Percentiles rank a stretch among this genome's conserved stretches.
Evolutionary conservation across 345 rosid genomes (phyloP).

Genomic region (Durio zibethinus): DNA sequence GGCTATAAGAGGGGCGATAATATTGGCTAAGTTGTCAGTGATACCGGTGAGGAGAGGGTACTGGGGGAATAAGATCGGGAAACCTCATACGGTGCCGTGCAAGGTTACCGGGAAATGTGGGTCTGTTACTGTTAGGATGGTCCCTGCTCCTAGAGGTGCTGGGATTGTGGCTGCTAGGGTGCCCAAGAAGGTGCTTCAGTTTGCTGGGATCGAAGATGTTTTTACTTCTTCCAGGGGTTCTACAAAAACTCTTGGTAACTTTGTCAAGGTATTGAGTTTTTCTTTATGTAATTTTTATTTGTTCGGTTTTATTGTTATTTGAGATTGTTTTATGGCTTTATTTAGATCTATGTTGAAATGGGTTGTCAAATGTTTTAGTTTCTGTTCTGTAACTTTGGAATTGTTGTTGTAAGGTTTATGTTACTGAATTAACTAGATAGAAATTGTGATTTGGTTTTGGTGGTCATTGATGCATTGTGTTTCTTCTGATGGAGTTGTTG

Average conservation of each 20-base stretch:
- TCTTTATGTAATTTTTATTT: neutral
- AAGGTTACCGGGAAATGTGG: slow-evolving; percentile 14
- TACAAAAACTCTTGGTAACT: slow-evolving; percentile 10
- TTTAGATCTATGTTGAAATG: neutral
- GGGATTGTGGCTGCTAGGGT: slow-evolving; percentile 12
- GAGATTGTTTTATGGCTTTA: neutral
- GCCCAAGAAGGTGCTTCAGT: slow-evolving; percentile 13
- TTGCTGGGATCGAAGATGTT: slow-evolving; percentile 15
- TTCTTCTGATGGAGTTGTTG: neutral
- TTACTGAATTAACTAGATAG: neutral
- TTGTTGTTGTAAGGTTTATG: no score
- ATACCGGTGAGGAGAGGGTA: slow-evolving; percentile 10
- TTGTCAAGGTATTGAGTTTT: slow-evolving; percentile 5
- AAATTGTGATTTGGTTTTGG: neutral
- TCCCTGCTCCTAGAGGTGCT: slow-evolving; percentile 12
- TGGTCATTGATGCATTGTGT: neutral
- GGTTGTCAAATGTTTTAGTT: neutral
- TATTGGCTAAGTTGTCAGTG: slow-evolving; percentile 9
- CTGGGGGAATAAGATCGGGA: slow-evolving; percentile 12
- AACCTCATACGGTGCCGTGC: slow-evolving; percentile 11
- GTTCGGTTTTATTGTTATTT: neutral
- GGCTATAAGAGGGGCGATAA: slow-evolving; percentile 3
- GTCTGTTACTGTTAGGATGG: slow-evolving; percentile 9
- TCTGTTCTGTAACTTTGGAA: neutral
- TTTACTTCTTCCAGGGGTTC: slow-evolving; percentile 11